Evolutionary conservation across 2,329 filamentous ascomycete species (phyloP).

Genomic region (Trichoderma afroharzianum): DNA sequence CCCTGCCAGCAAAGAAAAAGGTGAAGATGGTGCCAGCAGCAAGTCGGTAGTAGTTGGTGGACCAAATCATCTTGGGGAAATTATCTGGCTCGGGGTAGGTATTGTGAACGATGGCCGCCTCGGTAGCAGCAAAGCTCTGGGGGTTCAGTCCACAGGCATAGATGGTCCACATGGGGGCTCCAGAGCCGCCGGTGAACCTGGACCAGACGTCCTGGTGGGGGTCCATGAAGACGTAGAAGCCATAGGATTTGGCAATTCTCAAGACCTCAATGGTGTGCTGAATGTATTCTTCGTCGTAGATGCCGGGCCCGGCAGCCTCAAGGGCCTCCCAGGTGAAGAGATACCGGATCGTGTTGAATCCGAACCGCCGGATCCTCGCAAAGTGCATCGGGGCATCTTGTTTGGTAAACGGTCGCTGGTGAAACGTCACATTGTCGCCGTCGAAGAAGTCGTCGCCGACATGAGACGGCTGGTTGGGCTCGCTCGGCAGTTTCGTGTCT

Average conservation of each 20-base stretch:
- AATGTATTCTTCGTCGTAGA: conserved; percentile 92
- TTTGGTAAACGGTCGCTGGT: conserved; percentile 76
- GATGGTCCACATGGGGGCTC: conserved; percentile 95
- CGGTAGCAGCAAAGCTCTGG: conserved; percentile 75
- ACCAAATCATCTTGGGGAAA: conserved; percentile 99
- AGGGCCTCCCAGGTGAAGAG: conserved; percentile 99
- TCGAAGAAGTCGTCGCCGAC: conserved; percentile 79
- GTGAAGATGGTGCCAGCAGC: conserved; percentile 90
- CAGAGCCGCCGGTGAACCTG: conserved; percentile 87
- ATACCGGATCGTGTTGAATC: conserved; percentile 95
- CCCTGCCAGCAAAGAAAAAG: conserved; percentile 83
- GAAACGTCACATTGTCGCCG: conserved; percentile 86
- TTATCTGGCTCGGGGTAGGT: conserved; percentile 79
- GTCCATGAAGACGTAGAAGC: conserved; percentile 97
- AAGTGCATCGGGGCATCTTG: conserved; percentile 86
- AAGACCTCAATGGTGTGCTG: conserved; percentile 84
- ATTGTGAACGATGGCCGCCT: conserved; percentile 93
- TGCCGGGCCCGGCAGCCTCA: conserved; percentile 83
- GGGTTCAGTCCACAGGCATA: conserved; percentile 93
- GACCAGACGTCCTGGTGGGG: conserved; percentile 99
- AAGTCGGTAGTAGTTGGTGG: conserved; percentile 89
- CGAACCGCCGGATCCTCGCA: conserved; percentile 76
- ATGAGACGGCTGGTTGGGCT: conserved; percentile 79
- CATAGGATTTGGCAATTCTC: conserved; percentile 80
- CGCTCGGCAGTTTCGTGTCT: conserved; percentile 84